Evolutionary conservation across 495 filamentous ascomycete species (phyloP).

Genomic region (Lichenothelia convexa): DNA sequence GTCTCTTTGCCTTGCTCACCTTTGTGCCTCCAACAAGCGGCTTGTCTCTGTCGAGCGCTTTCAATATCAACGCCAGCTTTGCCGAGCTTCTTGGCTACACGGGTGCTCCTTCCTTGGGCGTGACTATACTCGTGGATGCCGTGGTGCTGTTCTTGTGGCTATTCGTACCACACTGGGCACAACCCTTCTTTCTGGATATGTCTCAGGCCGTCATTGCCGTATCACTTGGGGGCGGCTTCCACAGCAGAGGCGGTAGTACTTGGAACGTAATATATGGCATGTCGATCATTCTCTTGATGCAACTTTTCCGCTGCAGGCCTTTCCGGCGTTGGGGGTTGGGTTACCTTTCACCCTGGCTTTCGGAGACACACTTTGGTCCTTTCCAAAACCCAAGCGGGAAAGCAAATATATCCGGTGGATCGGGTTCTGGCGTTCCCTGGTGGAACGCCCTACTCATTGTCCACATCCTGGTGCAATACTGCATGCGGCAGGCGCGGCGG

Average conservation of each 20-base stretch:
- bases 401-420: not conserved
- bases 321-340: not conserved
- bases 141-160: conserved; percentile 73
- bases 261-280: conserved; percentile 62
- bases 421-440: no score
- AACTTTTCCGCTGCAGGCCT: conserved; percentile 33
- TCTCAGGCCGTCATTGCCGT: conserved; percentile 92
- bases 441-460: conserved; percentile 50
- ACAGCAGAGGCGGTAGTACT: conserved; percentile 41
- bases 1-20: conserved; percentile 81
- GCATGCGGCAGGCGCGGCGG: conserved; percentile 29
- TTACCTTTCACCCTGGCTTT: conserved; percentile 10
- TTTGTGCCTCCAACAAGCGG: conserved; percentile 58
- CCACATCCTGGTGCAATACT: conserved; percentile 75
- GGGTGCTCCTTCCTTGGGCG: conserved; percentile 55
- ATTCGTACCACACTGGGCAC: conserved; percentile 73
- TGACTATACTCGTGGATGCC: conserved; percentile 63
- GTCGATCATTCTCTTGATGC: conserved; percentile 52
- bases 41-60: conserved; percentile 29
- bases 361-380: conserved; percentile 5
- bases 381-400: conserved; percentile 25
- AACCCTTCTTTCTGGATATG: conserved; percentile 80
- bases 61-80: conserved; percentile 46
- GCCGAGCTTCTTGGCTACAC: conserved; percentile 53
- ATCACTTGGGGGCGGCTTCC: conserved; percentile 70